Evolutionary conservation across 441 rosid species (phyloP).

Genomic region (Pelargonium fulgidum): DNA sequence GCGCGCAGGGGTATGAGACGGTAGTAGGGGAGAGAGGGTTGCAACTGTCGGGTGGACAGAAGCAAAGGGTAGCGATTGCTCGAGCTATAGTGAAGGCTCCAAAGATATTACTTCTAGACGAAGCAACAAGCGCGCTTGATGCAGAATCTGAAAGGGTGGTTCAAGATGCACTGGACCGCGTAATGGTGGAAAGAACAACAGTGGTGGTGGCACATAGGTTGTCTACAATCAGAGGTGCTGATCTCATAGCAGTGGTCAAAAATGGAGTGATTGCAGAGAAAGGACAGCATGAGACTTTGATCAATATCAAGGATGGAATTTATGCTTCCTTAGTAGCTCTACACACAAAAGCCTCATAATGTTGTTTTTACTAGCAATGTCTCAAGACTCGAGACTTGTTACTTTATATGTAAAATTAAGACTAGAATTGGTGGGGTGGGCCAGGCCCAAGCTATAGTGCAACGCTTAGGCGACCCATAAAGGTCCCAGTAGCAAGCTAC

Average conservation of each 20-base stretch:
- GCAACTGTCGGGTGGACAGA: conserved; percentile 70
- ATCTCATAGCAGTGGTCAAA: conserved; percentile 54
- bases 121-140: conserved; percentile 71
- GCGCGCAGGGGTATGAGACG: conserved; percentile 56
- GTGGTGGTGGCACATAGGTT: conserved; percentile 59
- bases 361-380: too few species aligned
- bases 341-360: conserved; percentile 19
- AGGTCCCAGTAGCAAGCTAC: too few species aligned
- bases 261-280: conserved; percentile 56
- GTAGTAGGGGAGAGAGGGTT: conserved; percentile 66
- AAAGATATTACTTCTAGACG: conserved; percentile 47
- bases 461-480: too few species aligned
- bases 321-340: conserved; percentile 61
- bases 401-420: too few species aligned
- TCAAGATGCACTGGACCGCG: conserved; percentile 54
- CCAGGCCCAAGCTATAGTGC: too few species aligned
- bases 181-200: conserved; percentile 51
- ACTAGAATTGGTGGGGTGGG: too few species aligned
- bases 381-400: too few species aligned
- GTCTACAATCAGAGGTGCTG: conserved; percentile 51
- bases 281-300: conserved; percentile 49
- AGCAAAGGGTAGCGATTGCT: conserved; percentile 67
- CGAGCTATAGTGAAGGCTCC: conserved; percentile 63
- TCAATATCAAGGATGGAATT: conserved; percentile 40
- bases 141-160: conserved; percentile 62